Evolutionary conservation across 1,284 basidiomycete species (phyloP).

Genomic region (Gomphus bonarii): DNA sequence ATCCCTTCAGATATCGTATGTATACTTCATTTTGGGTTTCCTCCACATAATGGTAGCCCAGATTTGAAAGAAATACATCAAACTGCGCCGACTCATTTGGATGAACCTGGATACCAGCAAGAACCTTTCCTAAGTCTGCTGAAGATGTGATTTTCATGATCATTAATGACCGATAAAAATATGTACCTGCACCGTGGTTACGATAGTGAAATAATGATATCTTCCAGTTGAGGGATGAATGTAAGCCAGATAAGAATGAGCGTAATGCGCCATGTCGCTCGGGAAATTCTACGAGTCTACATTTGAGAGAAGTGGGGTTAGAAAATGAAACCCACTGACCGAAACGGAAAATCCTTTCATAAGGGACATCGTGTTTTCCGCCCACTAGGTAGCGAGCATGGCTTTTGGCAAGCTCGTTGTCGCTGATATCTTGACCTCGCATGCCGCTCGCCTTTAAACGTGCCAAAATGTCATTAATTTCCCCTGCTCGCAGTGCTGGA

Average conservation of each 20-base stretch:
- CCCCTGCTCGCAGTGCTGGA: slow-evolving; percentile 35
- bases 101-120: slow-evolving; percentile 92
- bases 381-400: slow-evolving; percentile 95
- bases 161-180: slow-evolving; percentile 4
- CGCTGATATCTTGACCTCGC: slow-evolving; percentile 82
- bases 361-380: slow-evolving; percentile 61
- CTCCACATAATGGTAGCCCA: slow-evolving; percentile 86
- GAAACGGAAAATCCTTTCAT: slow-evolving; percentile 92
- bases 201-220: slow-evolving; percentile 96
- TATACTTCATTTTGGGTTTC: slow-evolving; percentile 90
- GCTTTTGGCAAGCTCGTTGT: slow-evolving; percentile 92
- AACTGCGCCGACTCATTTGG: slow-evolving; percentile 55
- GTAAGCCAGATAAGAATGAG: slow-evolving; percentile 79
- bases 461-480: slow-evolving; percentile 59
- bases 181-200: slow-evolving; percentile 88
- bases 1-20: slow-evolving; percentile 54
- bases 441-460: slow-evolving; percentile 62
- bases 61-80: slow-evolving; percentile 60
- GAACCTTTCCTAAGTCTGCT: slow-evolving; percentile 80
- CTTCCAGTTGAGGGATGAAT: slow-evolving; percentile 72
- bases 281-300: slow-evolving; percentile 71
- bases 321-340: slow-evolving; percentile 39
- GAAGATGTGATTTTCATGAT: slow-evolving; percentile 11
- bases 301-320: neutral
- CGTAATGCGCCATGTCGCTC: slow-evolving; percentile 89